Base-by-base conservation (phyloP, 768 basidiomycete species). In the Scleroderma bovista region DNA sequence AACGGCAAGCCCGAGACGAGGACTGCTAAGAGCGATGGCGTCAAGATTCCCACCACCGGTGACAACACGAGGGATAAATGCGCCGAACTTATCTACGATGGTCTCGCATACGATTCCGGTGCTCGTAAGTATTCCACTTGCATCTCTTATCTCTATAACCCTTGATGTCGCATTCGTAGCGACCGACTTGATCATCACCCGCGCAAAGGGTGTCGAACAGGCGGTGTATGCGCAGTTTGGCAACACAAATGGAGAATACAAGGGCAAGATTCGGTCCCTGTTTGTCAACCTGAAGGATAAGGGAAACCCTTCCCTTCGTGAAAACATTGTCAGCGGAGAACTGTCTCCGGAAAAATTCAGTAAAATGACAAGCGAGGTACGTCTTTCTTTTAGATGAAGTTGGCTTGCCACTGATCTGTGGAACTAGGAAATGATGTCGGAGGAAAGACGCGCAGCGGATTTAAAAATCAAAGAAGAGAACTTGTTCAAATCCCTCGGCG, bases 281-380 rank as follows among this genome's bases (percentile, higher is more conserved):
- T 94, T 81, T 63, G 85, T 95, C 58, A 98, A 98, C 67, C 75
- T 99, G 59, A 97, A 96, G 68, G 94, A 95, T 68, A 93, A 92
- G 71, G 81, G 84, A 58, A 99, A 99, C 67, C 93, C 93, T 15
- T 76, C 77, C 24, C 65, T 99, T 48, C 77, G 94, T 39, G 88
- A 88, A 62, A 85, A 81, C 57, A 80, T 99, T 52, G 87, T 95
- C 31, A 80, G 84, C 36, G 95, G 95, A 1, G 84, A 88, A 17
- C 68, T 96, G 2, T 59, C 80, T 1, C 78, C 84, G 1, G 77
- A 80, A 44, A 81, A 75, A 55, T 83, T 98, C 40, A 80, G 80
- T 53, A 80, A 68, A 36, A 96, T 97, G 93, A 74, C 78, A 1
- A 91, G 86, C 62, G 78, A 85, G 74, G 92, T 89, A 61, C 10